A percentile compares a stretch with the other conserved stretches of the same genome.
phyloP scores from a whole-genome alignment of 1,284 basidiomycete genomes.

The Agaricales sp. region DNA sequence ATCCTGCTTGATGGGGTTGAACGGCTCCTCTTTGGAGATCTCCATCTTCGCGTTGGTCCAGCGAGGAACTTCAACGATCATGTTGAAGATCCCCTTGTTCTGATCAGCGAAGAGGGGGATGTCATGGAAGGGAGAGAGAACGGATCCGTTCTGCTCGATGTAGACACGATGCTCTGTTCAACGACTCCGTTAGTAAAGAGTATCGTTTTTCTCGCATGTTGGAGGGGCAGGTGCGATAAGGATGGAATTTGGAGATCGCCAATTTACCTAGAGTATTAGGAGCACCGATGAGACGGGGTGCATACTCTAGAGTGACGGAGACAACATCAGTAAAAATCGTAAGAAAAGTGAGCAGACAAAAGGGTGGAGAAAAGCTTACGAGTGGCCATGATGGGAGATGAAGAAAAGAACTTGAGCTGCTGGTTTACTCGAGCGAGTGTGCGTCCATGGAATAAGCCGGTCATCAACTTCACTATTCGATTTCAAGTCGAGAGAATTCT shows the following conservation, averaged over 20 bases:
- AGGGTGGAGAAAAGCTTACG: conserved; percentile 40
- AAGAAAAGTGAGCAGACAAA: conserved; percentile 3
- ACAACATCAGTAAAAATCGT: conserved; percentile 6
- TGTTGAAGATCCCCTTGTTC: conserved; percentile 91
- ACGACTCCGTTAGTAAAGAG: too few species aligned
- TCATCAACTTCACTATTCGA: background rate
- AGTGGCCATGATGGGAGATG: conserved; percentile 38
- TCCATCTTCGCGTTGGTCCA: conserved; percentile 99
- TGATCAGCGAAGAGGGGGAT: conserved; percentile 94
- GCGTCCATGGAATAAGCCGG: background rate
- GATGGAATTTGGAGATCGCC: conserved; percentile 4
- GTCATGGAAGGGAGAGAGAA: conserved; percentile 92
- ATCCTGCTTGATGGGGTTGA: conserved; percentile 99
- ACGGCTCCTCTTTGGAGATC: conserved; percentile 93
- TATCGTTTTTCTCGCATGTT: background rate
- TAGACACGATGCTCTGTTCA: conserved; percentile 89
- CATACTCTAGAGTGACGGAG: conserved; percentile 41
- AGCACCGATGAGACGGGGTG: conserved; percentile 74
- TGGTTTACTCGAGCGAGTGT: conserved; percentile 42
- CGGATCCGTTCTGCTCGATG: conserved; percentile 81
- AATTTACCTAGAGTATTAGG: conserved; percentile 84
- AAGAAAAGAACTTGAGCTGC: conserved; percentile 46
- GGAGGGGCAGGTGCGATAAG: conserved; percentile 8
- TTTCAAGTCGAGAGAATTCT: too few species aligned
- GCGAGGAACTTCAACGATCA: conserved; percentile 97